Evolutionary conservation across 169 alveolate species (phyloP).

Genomic region (Eimeria necatrix): DNA sequence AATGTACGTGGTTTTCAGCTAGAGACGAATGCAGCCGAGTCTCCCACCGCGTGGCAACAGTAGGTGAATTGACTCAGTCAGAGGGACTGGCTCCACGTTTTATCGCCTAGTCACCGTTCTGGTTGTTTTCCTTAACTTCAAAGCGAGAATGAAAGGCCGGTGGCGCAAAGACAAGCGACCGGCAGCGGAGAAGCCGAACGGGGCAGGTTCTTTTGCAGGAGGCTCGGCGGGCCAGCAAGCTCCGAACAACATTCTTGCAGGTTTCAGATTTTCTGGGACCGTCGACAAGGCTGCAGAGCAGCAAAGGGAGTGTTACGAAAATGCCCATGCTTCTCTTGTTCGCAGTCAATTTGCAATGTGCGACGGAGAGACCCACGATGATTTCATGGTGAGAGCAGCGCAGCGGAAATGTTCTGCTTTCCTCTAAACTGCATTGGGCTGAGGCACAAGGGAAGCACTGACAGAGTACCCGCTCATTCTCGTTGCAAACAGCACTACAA

Average conservation of each 20-base stretch:
- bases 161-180: constrained; percentile 74
- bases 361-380: constrained; percentile 15
- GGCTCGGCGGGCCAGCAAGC: neutral
- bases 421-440: neutral
- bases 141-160: constrained; percentile 53
- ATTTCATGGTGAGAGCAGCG: constrained; percentile 43
- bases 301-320: neutral
- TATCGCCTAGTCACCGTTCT: too few species aligned
- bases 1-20: too few species aligned
- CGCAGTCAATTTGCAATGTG: constrained; percentile 68
- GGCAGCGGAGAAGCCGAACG: neutral
- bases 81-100: too few species aligned
- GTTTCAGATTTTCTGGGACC: constrained; percentile 1
- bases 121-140: neutral
- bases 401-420: neutral
- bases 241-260: neutral
- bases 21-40: too few species aligned
- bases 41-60: too few species aligned
- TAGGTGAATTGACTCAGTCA: too few species aligned
- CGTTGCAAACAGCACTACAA: neutral
- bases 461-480: neutral
- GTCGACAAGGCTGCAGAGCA: neutral
- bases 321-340: constrained; percentile 18
- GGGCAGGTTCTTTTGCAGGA: neutral
- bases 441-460: neutral